Percentiles rank a stretch among this genome's conserved stretches.
Conservation (phyloP, 2,329 filamentous ascomycete genomes). For the Ascochyta pisi region DNA sequence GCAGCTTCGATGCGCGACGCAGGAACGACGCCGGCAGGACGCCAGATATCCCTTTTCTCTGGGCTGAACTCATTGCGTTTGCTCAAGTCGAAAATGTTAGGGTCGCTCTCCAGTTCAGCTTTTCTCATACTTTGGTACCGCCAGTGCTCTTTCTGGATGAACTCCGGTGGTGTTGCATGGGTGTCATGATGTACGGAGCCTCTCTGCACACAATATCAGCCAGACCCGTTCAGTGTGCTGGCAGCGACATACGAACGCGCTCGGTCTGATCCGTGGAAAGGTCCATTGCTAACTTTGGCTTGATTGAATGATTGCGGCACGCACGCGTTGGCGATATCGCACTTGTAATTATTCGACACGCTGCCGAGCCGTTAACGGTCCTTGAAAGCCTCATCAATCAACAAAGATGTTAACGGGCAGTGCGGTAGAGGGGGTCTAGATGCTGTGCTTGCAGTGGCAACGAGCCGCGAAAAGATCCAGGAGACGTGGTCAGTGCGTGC, state of each 20-base stretch:
- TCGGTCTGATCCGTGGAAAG: slow-evolving; percentile 33
- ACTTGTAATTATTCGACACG: slow-evolving; percentile 5
- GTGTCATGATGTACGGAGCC: slow-evolving; percentile 46
- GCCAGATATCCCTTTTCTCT: slow-evolving; percentile 42
- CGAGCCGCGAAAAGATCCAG: not conserved
- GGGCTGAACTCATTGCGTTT: slow-evolving; percentile 40
- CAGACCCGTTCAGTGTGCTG: slow-evolving; percentile 23
- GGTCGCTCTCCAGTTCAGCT: slow-evolving; percentile 59
- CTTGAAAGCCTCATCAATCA: slow-evolving; percentile 1
- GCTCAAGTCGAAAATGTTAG: slow-evolving; percentile 52
- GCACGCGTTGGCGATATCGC: not conserved
- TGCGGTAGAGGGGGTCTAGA: not conserved
- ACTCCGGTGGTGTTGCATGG: slow-evolving; percentile 45
- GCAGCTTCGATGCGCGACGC: slow-evolving; percentile 38
- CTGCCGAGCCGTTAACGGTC: not conserved
- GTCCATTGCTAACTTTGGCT: slow-evolving; percentile 27
- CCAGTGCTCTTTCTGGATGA: slow-evolving; percentile 47
- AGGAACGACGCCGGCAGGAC: slow-evolving; percentile 35
- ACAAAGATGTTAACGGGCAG: not conserved
- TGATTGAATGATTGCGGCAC: not conserved
- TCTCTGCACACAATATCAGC: slow-evolving; percentile 29
- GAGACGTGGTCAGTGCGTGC: not conserved
- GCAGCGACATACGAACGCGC: slow-evolving; percentile 43
- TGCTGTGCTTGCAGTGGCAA: not conserved
- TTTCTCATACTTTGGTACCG: slow-evolving; percentile 66